These are phyloP conservation scores for Tolypocladium endophyticum DNA, from an alignment of 2,329 filamentous ascomycete species.

Conservation along the genomic window DNA sequence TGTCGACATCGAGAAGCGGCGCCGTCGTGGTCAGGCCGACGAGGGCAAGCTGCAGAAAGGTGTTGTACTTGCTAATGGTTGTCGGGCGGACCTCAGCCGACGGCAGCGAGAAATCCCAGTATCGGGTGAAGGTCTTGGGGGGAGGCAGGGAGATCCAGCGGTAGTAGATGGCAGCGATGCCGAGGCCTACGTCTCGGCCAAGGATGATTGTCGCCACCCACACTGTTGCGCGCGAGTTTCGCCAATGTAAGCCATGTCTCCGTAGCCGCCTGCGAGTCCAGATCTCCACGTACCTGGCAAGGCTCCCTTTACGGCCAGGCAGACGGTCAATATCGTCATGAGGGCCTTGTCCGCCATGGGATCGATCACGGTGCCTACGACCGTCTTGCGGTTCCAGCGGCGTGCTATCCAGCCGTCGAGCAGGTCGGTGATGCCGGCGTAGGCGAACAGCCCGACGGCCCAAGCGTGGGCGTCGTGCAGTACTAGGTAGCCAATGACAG, in stretches of 20 bases:
- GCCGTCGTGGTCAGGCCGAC: constrained; percentile 77
- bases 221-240: constrained; percentile 31
- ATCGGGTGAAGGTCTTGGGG: constrained; percentile 83
- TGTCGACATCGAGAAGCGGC: constrained; percentile 57
- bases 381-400: constrained; percentile 77
- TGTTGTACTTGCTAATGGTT: constrained; percentile 84
- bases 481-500: constrained; percentile 79
- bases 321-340: constrained; percentile 87
- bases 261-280: not conserved
- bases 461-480: constrained; percentile 69
- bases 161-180: constrained; percentile 83
- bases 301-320: constrained; percentile 70
- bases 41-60: constrained; percentile 77
- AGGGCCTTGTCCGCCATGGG: constrained; percentile 95
- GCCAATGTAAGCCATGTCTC: not conserved
- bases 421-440: constrained; percentile 83
- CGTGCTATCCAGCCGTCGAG: constrained; percentile 92
- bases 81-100: constrained; percentile 78
- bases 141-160: constrained; percentile 89
- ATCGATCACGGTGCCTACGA: constrained; percentile 89
- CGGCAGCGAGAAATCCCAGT: constrained; percentile 95
- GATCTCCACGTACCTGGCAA: constrained; percentile 54
- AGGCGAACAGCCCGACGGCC: constrained; percentile 79
- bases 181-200: constrained; percentile 75
- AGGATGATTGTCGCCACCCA: constrained; percentile 88